These are phyloP conservation scores for Raphanus sativus DNA, from an alignment of 345 rosid genomes.

Conservation along the genomic window DNA sequence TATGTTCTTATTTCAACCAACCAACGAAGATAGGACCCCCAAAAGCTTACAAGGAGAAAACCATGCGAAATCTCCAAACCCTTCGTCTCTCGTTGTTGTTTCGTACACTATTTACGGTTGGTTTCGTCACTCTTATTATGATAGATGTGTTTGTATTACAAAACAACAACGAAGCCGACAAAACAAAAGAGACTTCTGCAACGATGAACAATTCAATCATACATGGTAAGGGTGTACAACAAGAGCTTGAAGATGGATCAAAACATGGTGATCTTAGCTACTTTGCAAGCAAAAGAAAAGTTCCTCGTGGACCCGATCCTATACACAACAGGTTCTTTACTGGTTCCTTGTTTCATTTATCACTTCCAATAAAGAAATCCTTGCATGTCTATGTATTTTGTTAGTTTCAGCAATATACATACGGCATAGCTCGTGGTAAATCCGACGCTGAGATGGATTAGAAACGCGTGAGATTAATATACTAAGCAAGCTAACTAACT, in stretches of 20 bases:
- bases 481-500: conserved; percentile 8
- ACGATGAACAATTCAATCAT: conserved; percentile 16
- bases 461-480: neutral
- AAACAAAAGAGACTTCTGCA: conserved; percentile 9
- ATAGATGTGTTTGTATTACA: conserved; percentile 28
- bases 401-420: conserved; percentile 3
- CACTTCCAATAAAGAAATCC: conserved; percentile 4
- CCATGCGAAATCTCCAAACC: conserved; percentile 27
- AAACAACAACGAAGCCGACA: conserved; percentile 20
- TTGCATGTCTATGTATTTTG: neutral
- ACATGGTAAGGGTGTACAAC: conserved; percentile 15
- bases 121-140: conserved; percentile 30
- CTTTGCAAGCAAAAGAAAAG: conserved; percentile 73
- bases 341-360: neutral
- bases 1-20: conserved; percentile 17
- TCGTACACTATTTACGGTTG: conserved; percentile 24
- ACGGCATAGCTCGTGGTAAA: conserved; percentile 6
- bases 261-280: conserved; percentile 44
- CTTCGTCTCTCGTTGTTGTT: conserved; percentile 25
- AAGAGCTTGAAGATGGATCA: conserved; percentile 32
- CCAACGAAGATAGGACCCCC: conserved; percentile 18
- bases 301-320: conserved; percentile 96
- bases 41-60: neutral
- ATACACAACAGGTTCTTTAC: conserved; percentile 80
- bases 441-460: neutral